A percentile compares a stretch with the other conserved stretches of the same genome.
phyloP scores from a whole-genome alignment of 345 rosid genomes.

The Citrus unshiu region DNA sequence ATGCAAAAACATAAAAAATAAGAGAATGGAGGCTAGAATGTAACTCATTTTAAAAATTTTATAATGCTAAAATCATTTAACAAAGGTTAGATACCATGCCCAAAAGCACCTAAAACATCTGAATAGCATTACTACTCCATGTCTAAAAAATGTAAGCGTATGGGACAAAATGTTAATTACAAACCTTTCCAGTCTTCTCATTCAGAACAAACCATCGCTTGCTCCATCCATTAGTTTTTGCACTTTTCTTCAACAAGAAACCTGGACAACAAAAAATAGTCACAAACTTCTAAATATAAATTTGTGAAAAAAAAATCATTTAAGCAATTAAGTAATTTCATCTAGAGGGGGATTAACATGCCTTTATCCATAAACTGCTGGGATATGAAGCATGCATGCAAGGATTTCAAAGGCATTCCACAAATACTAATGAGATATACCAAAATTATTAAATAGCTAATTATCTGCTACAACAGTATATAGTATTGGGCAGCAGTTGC shows the following conservation, averaged over 20 bases:
- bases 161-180: conserved; percentile 10
- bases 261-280: conserved; percentile 43
- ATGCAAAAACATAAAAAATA: background rate
- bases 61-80: background rate
- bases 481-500: background rate
- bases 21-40: background rate
- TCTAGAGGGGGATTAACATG: background rate
- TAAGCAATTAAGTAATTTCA: conserved; percentile 4
- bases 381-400: background rate
- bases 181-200: conserved; percentile 92
- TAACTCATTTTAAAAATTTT: background rate
- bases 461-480: background rate
- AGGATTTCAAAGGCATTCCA: background rate
- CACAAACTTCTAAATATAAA: background rate
- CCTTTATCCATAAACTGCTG: background rate
- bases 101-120: background rate
- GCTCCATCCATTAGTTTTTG: conserved; percentile 86
- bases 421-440: background rate
- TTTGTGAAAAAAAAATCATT: background rate
- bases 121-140: too few species aligned
- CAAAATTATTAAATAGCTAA: background rate
- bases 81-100: background rate
- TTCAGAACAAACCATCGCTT: conserved; percentile 93
- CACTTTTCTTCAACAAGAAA: conserved; percentile 81
- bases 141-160: too few species aligned